These are phyloP conservation scores for Annona cherimola DNA, from an alignment of 164 flowering plant genomes.

Conservation along the genomic window DNA sequence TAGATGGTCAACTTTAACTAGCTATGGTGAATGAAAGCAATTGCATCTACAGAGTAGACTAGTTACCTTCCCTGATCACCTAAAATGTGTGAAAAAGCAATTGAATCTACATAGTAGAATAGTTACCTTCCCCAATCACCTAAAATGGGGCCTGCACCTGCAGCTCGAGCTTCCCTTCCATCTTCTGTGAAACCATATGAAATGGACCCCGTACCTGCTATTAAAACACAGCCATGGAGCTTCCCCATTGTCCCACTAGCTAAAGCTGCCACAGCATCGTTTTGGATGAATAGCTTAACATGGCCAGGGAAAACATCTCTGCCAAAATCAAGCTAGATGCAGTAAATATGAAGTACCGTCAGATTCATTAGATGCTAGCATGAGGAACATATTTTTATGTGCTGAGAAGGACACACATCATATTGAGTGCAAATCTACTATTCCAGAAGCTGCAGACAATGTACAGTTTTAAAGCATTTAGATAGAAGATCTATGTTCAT, in stretches of 20 bases:
- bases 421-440: too few relatives aligned
- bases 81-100: background rate
- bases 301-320: conserved; percentile 70
- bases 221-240: conserved; percentile 93
- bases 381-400: too few relatives aligned
- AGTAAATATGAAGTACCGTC: too few relatives aligned
- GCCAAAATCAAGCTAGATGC: conserved; percentile 6
- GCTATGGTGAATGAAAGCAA: background rate
- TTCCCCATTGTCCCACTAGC: conserved; percentile 95
- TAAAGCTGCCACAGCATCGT: conserved; percentile 96
- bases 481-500: too few relatives aligned
- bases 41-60: background rate
- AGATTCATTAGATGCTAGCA: too few relatives aligned
- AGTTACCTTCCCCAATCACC: conserved; percentile 98
- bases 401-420: too few relatives aligned
- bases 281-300: conserved; percentile 70
- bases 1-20: background rate
- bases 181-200: conserved; percentile 88
- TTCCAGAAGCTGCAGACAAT: too few relatives aligned
- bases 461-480: too few relatives aligned
- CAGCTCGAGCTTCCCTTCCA: conserved; percentile 92
- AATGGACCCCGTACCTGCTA: conserved; percentile 92
- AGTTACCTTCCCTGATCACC: background rate
- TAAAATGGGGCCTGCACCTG: conserved; percentile 92
- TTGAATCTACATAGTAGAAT: background rate